These are phyloP conservation scores for Sanghuangporus sanghuang DNA, from an alignment of 1,284 basidiomycete genomes.

Conservation along the genomic window DNA sequence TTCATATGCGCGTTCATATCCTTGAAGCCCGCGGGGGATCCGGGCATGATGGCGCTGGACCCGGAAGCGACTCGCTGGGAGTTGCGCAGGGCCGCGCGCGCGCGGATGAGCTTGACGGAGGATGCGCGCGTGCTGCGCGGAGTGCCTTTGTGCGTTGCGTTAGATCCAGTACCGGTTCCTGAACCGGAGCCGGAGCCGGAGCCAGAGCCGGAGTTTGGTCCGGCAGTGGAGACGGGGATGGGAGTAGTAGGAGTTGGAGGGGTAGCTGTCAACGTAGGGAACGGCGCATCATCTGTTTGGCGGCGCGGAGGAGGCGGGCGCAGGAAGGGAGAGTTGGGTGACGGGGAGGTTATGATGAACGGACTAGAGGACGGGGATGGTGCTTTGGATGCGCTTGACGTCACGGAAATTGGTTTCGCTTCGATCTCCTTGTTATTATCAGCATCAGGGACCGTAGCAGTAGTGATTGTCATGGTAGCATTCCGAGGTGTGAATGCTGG, in stretches of 20 bases:
- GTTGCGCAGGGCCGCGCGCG: slow-evolving; percentile 3
- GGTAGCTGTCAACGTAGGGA: background rate
- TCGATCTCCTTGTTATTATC: background rate
- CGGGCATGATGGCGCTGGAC: background rate
- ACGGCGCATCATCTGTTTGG: slow-evolving; percentile 2
- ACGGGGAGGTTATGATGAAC: slow-evolving; percentile 8
- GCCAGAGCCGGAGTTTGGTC: background rate
- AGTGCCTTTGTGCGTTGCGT: background rate
- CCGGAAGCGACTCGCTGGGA: background rate
- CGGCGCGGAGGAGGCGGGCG: slow-evolving; percentile 3
- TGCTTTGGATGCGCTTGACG: background rate
- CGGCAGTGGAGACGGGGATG: background rate
- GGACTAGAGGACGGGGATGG: background rate
- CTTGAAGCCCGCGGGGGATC: background rate
- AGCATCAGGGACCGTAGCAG: background rate
- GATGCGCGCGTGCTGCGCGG: slow-evolving; percentile 13
- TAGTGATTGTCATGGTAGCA: background rate
- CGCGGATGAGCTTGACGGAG: slow-evolving; percentile 10
- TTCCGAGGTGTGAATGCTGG: slow-evolving; percentile 7
- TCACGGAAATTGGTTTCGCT: background rate
- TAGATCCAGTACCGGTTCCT: background rate
- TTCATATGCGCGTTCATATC: background rate
- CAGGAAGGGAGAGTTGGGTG: slow-evolving; percentile 10
- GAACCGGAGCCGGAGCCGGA: background rate
- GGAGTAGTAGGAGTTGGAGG: background rate